Evolutionary conservation across 2,329 filamentous ascomycete species (phyloP).

Genomic region (Curvularia eragrostidis): DNA sequence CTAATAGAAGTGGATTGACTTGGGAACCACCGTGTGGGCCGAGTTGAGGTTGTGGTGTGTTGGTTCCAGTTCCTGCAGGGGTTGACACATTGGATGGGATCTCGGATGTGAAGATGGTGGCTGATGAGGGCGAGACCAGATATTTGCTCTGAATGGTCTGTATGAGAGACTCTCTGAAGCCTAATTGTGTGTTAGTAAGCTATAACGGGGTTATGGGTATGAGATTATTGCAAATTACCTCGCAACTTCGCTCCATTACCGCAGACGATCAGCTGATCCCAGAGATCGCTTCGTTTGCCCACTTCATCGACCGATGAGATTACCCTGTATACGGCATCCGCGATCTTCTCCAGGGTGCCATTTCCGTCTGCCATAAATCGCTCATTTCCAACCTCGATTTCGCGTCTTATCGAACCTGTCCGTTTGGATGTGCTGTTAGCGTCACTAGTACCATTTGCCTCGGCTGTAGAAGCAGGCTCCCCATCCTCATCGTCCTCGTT

Average conservation of each 20-base stretch:
- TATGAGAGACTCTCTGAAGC: constrained; percentile 88
- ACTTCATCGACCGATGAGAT: constrained; percentile 84
- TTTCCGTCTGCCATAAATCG: constrained; percentile 71
- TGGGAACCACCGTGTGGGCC: constrained; percentile 59
- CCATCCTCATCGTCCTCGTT: constrained; percentile 45
- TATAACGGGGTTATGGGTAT: neutral
- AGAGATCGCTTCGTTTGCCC: constrained; percentile 82
- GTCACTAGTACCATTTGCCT: constrained; percentile 39
- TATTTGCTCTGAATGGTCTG: constrained; percentile 81
- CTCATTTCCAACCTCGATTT: constrained; percentile 80
- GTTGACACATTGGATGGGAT: constrained; percentile 93
- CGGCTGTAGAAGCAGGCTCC: constrained; percentile 31
- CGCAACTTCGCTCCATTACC: constrained; percentile 79
- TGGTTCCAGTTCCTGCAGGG: constrained; percentile 85
- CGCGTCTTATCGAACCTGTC: constrained; percentile 55
- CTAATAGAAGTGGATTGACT: constrained; percentile 90
- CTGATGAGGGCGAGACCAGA: constrained; percentile 87
- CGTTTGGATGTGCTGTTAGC: constrained; percentile 21
- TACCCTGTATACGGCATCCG: constrained; percentile 80
- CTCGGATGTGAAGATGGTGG: constrained; percentile 96
- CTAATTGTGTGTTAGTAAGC: constrained; percentile 53
- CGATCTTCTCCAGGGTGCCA: constrained; percentile 80
- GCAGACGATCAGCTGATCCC: constrained; percentile 91
- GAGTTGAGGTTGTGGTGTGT: constrained; percentile 75
- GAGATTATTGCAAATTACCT: constrained; percentile 52